phyloP scores from a whole-genome alignment of 2,329 filamentous ascomycete species.

The Huntiella omanensis region DNA sequence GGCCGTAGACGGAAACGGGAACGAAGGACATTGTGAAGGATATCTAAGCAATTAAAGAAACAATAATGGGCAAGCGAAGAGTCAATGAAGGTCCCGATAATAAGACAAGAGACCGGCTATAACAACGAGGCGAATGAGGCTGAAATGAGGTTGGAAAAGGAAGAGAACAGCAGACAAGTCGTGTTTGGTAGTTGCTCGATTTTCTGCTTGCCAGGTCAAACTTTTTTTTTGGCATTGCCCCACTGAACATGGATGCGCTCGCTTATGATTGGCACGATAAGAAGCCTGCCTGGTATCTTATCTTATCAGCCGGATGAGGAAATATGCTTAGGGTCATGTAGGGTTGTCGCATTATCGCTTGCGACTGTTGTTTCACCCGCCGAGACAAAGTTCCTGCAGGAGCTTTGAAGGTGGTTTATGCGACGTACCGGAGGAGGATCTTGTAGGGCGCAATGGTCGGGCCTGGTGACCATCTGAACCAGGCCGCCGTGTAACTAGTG shows the following conservation, averaged over 20 bases:
- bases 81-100: neutral
- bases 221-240: constrained; percentile 14
- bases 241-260: constrained; percentile 8
- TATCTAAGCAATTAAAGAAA: neutral
- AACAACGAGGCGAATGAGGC: constrained; percentile 7
- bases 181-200: neutral
- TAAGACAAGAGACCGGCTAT: constrained; percentile 3
- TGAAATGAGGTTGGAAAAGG: constrained; percentile 2
- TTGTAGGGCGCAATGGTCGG: too few relatives aligned
- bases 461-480: too few relatives aligned
- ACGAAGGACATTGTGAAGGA: constrained; percentile 32
- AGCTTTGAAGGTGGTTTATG: too few relatives aligned
- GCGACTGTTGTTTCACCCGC: too few relatives aligned
- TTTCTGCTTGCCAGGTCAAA: constrained; percentile 10
- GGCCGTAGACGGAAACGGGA: constrained; percentile 72
- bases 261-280: constrained; percentile 10
- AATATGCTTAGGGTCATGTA: too few relatives aligned
- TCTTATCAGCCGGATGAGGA: too few relatives aligned
- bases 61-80: neutral
- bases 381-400: too few relatives aligned
- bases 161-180: constrained; percentile 2
- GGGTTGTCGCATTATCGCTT: too few relatives aligned
- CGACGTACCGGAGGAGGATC: too few relatives aligned
- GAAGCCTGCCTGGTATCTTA: neutral
- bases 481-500: too few relatives aligned